Evolutionary conservation across 1,139 yeast species (phyloP).

Genomic region (Protomyces inouyei): DNA sequence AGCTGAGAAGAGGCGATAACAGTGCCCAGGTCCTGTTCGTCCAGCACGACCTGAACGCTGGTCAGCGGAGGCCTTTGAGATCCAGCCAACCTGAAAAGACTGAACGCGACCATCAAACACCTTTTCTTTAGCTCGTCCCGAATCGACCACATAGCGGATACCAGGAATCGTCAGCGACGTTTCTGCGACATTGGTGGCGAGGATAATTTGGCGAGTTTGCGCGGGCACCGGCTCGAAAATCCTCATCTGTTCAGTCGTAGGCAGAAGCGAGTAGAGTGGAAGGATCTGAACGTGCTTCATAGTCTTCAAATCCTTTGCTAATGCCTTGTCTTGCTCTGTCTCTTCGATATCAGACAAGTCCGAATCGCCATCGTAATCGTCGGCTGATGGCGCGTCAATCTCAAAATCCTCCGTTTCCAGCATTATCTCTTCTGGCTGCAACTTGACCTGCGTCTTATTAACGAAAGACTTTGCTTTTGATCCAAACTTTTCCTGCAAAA

Average conservation of each 20-base stretch:
- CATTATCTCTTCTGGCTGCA: constrained; percentile 45
- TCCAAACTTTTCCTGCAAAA: constrained; percentile 36
- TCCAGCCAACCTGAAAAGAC: constrained; percentile 86
- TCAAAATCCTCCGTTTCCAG: constrained; percentile 85
- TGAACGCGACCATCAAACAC: constrained; percentile 79
- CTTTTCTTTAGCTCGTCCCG: constrained; percentile 90
- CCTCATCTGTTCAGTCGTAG: constrained; percentile 90
- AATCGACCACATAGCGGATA: constrained; percentile 87
- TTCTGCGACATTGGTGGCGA: constrained; percentile 97
- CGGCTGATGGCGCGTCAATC: constrained; percentile 42
- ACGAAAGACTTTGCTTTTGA: constrained; percentile 50
- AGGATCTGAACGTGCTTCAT: constrained; percentile 71
- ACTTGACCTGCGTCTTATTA: neutral
- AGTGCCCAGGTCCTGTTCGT: constrained; percentile 98
- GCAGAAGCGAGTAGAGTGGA: constrained; percentile 85
- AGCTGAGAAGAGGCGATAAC: constrained; percentile 88
- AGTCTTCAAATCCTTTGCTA: constrained; percentile 40
- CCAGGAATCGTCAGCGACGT: constrained; percentile 96
- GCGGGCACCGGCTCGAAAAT: constrained; percentile 82
- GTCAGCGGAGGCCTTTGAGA: constrained; percentile 90
- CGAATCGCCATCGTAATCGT: constrained; percentile 35
- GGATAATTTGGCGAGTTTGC: constrained; percentile 81
- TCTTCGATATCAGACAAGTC: constrained; percentile 38
- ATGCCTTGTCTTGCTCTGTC: constrained; percentile 66
- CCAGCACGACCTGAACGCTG: constrained; percentile 99